These are phyloP conservation scores for Vitis riparia DNA, from an alignment of 164 flowering plant genomes.

Conservation along the genomic window DNA sequence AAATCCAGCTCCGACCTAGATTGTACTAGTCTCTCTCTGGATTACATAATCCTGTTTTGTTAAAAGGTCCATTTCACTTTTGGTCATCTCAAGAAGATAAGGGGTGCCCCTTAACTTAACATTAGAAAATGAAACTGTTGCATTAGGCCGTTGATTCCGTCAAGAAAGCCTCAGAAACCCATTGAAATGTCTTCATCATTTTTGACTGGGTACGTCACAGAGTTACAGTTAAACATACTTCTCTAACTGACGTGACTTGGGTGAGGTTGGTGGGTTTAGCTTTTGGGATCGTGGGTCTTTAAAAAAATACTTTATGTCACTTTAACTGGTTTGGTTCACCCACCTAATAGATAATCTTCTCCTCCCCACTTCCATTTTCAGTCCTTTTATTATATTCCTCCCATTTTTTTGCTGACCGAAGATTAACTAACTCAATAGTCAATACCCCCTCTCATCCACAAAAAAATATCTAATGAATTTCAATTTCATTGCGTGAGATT, in stretches of 20 bases:
- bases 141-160: too few relatives aligned
- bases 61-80: background rate
- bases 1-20: slow-evolving; percentile 14
- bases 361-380: background rate
- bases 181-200: too few relatives aligned
- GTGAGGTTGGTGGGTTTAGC: slow-evolving; percentile 38
- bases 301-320: background rate
- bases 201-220: background rate
- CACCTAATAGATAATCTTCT: slow-evolving; percentile 18
- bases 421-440: too few relatives aligned
- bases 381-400: background rate
- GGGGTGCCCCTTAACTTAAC: too few relatives aligned
- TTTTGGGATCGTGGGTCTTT: background rate
- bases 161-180: background rate
- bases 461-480: too few relatives aligned
- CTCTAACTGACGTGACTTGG: slow-evolving; percentile 32
- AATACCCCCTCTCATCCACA: too few relatives aligned
- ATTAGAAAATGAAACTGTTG: too few relatives aligned
- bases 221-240: slow-evolving; percentile 39
- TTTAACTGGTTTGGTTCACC: slow-evolving; percentile 41
- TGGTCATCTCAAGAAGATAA: too few relatives aligned
- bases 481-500: too few relatives aligned
- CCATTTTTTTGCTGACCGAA: too few relatives aligned
- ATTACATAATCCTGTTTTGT: background rate
- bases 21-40: background rate